Evolutionary conservation across 306 rosid genomes (phyloP), one percentile per base, ranked within the genome.

Genomic region (Begonia peltatifolia): DNA sequence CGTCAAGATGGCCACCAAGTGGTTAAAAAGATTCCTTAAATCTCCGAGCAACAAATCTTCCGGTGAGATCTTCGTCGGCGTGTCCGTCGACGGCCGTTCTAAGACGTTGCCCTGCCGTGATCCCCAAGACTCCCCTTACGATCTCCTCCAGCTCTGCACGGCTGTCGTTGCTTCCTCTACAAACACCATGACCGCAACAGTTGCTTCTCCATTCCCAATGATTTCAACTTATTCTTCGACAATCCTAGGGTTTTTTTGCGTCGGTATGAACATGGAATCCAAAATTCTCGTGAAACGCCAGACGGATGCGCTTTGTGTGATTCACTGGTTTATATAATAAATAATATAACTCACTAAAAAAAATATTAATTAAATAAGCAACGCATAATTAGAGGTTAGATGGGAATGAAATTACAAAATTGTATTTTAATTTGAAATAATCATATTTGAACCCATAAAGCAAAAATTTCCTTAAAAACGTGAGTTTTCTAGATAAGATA

Each of bases 101-200:
- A 6, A 12, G 0, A 2, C 2, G n/a, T 50, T n/a, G 52, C 1
- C 9, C 25, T 30, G 43, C 20, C 20, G 11, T 5, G 54, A 56
- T 48, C 10, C 10, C 10, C 14, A 5, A 0, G 60, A 65, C 4
- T 6, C 0, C 0, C 56, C 62, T 13, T 66, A 53, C 65, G 43
- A 57, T 4, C 16, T 66, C 46, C 50, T 66, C 59, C 16, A 25
- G 17, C n/a, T 71, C 46, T 57, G 43, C 62, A 47, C 50, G 9
- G 65, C 6, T 71, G 46, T 11, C 58, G 66, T 5, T 47, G 58
- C 59, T 20, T 66, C 55, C 12, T 57, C 58, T 66, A 61, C 68
- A 4, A 14, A 9, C 38, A 47, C 35, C 18, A 13, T 25, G 5
- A 22, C 14, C 6, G 0, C 5, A 3, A 36, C 41, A 4, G 3